phyloP scores from a whole-genome alignment of 1,284 basidiomycete genomes.

The Ceratobasidium sp. region DNA sequence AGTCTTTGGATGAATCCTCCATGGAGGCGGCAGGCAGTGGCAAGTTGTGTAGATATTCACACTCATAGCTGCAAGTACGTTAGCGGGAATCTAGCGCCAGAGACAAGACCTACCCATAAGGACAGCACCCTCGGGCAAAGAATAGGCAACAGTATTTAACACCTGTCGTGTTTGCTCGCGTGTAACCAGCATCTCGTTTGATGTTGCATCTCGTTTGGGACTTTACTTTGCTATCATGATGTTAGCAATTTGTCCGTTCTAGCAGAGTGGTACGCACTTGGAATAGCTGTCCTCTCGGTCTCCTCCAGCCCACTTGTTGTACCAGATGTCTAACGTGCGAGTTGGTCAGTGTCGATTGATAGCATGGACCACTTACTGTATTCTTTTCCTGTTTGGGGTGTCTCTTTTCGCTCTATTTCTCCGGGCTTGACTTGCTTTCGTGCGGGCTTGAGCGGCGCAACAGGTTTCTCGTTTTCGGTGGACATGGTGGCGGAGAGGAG shows the following conservation, averaged over 20 bases:
- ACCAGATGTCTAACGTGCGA: conserved; percentile 88
- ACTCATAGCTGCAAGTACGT: conserved; percentile 70
- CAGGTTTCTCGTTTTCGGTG: conserved; percentile 54
- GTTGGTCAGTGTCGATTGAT: conserved; percentile 42
- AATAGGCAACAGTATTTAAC: conserved; percentile 95
- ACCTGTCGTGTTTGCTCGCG: conserved; percentile 88
- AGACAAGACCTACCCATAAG: conserved; percentile 69
- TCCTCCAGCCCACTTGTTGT: conserved; percentile 98
- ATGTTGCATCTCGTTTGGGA: conserved; percentile 91
- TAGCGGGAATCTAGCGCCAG: not conserved
- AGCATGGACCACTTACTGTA: conserved; percentile 71
- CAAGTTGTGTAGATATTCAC: conserved; percentile 90
- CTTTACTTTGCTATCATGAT: conserved; percentile 81
- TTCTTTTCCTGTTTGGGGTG: conserved; percentile 90
- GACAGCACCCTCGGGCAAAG: conserved; percentile 95
- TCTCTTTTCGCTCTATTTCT: conserved; percentile 87
- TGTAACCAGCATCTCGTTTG: conserved; percentile 88
- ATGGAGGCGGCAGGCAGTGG: conserved; percentile 74
- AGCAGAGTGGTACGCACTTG: conserved; percentile 62
- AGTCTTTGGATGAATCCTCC: conserved; percentile 93
- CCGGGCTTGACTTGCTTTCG: conserved; percentile 89
- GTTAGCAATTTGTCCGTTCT: not conserved
- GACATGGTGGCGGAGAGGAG: conserved; percentile 9
- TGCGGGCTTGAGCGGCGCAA: conserved; percentile 67
- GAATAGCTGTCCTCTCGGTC: conserved; percentile 94